Percentiles rank a stretch among this genome's conserved stretches.
Evolutionary conservation across 169 alveolate species (phyloP).

Genomic region (Neospora caninum): DNA sequence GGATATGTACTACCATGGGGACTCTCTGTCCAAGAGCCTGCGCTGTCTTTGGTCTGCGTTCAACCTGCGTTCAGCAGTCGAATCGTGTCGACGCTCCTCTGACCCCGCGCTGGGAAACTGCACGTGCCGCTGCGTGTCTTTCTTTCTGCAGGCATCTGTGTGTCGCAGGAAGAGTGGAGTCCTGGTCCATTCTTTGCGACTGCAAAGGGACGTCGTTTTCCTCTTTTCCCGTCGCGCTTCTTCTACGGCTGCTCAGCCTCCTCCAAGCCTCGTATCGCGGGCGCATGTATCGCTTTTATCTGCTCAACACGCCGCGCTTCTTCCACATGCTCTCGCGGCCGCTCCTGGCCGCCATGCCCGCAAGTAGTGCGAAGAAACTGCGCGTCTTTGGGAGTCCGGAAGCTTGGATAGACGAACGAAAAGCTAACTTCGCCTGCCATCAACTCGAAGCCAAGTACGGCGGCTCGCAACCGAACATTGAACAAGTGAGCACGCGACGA

Average conservation of each 20-base stretch:
- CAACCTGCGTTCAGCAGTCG: too few relatives aligned
- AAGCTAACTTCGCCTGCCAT: neutral
- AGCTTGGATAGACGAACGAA: constrained; percentile 29
- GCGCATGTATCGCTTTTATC: constrained; percentile 13
- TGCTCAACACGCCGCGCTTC: constrained; percentile 38
- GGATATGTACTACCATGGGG: too few relatives aligned
- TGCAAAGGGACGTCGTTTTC: constrained; percentile 33
- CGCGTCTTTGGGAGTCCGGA: neutral
- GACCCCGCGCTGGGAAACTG: too few relatives aligned
- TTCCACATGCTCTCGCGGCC: constrained; percentile 31
- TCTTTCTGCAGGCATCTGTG: neutral
- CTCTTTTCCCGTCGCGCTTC: constrained; percentile 30
- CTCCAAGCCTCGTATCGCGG: constrained; percentile 39
- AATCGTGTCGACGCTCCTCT: too few relatives aligned
- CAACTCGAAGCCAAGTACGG: constrained; percentile 40
- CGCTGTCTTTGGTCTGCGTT: too few relatives aligned
- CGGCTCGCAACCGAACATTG: constrained; percentile 20
- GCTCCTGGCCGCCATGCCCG: constrained; percentile 14
- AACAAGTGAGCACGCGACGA: neutral
- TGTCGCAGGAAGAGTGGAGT: constrained; percentile 40
- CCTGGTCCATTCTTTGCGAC: constrained; percentile 45
- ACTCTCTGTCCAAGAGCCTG: too few relatives aligned
- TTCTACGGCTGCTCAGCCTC: neutral
- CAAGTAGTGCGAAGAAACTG: constrained; percentile 5
- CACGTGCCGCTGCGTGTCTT: neutral